Evolutionary conservation across 495 filamentous ascomycete species (phyloP).

Genomic region (Aspergillus panamensis): DNA sequence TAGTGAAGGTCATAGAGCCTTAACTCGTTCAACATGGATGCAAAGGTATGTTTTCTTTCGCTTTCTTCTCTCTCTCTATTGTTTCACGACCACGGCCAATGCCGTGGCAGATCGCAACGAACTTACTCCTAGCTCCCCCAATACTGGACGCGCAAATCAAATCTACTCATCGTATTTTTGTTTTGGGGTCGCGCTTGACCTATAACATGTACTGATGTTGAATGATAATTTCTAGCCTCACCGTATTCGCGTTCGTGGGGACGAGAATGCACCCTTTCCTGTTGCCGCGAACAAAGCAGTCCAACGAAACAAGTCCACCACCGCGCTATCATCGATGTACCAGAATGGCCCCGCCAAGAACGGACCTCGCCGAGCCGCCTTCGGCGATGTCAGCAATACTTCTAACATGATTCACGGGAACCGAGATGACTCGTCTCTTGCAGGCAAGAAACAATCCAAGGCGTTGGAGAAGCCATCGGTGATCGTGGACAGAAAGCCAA

Average conservation of each 20-base stretch:
- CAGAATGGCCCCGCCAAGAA: conserved; percentile 60
- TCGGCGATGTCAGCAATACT: conserved; percentile 78
- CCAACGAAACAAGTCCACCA: conserved; percentile 77
- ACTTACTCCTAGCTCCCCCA: neutral
- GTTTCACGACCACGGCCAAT: neutral
- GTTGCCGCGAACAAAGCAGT: conserved; percentile 54
- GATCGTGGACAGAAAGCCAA: conserved; percentile 44
- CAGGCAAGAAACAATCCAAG: conserved; percentile 45
- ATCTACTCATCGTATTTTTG: neutral
- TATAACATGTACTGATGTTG: conserved; percentile 3
- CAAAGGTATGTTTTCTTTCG: conserved; percentile 35
- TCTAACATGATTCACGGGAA: conserved; percentile 47
- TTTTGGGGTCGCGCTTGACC: conserved; percentile 10
- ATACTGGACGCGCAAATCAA: conserved; percentile 14
- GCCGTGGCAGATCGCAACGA: neutral
- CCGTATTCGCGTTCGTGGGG: conserved; percentile 63
- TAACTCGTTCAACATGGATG: conserved; percentile 34
- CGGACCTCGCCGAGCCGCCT: conserved; percentile 68
- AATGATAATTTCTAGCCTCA: conserved; percentile 58
- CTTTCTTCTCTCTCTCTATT: conserved; percentile 5
- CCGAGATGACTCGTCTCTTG: conserved; percentile 51
- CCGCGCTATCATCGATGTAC: conserved; percentile 57
- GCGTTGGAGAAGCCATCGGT: conserved; percentile 42
- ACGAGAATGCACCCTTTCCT: conserved; percentile 67
- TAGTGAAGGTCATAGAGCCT: conserved; percentile 13